These are phyloP conservation scores for Sordaria brevicollis DNA, from an alignment of 495 filamentous ascomycete genomes.

Conservation along the genomic window DNA sequence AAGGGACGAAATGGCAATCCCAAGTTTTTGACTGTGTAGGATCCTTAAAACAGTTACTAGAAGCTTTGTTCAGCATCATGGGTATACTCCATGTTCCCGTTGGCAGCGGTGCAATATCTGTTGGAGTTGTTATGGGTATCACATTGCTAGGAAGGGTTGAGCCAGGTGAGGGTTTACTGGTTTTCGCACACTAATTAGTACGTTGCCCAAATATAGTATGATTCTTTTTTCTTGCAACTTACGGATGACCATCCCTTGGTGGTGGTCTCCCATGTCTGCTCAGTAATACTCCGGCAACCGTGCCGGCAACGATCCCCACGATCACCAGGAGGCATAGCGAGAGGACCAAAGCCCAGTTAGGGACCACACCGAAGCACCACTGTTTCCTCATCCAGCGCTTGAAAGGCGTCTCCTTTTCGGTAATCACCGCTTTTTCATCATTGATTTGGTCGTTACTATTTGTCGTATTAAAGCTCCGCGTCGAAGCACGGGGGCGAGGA, in stretches of 20 bases:
- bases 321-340: constrained; percentile 43
- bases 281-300: constrained; percentile 35
- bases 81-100: constrained; percentile 57
- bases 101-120: constrained; percentile 48
- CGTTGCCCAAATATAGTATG: background rate
- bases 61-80: constrained; percentile 42
- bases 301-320: constrained; percentile 53
- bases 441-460: constrained; percentile 34
- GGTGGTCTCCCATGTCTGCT: constrained; percentile 16
- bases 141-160: constrained; percentile 29
- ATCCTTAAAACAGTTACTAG: constrained; percentile 56
- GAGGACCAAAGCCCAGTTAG: constrained; percentile 57
- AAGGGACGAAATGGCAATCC: constrained; percentile 46
- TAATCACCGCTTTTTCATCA: constrained; percentile 18
- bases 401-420: constrained; percentile 32
- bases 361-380: constrained; percentile 52
- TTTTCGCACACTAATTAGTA: background rate
- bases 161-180: background rate
- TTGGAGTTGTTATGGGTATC: constrained; percentile 47
- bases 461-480: constrained; percentile 38
- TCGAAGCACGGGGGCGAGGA: constrained; percentile 41
- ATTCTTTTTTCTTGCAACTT: constrained; percentile 7
- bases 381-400: constrained; percentile 51
- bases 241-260: constrained; percentile 16
- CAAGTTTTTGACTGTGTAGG: constrained; percentile 53